Base-by-base conservation (phyloP, 495 filamentous ascomycete species). In the Usnea hakonensis region DNA sequence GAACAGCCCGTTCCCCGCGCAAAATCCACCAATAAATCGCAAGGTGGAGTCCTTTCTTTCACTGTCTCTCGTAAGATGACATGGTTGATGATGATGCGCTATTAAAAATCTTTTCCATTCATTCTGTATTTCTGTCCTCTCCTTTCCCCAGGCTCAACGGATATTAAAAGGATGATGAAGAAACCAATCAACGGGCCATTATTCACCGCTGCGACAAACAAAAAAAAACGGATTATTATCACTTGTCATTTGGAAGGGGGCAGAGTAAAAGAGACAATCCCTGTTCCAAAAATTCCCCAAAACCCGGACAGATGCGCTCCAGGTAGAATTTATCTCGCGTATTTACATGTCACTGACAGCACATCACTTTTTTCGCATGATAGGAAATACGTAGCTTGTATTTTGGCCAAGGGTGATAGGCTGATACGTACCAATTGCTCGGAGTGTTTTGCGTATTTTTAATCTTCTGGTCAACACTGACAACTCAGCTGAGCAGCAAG, bases 281-380 rank as follows among this genome's bases (percentile, higher is more conserved):
- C 21, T 41, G 17, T 50, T 9, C 23, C 23, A n/a, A 38, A 40
- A 40, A 38, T 26, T 8, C 38, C 4, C 23, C 23, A n/a, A 38
- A 40, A 40, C 28, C n/a, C 26, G 58, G 58, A 54, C 58, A 61
- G 46, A 61, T 54, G 58, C 58, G 58, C 58, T 48, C 58, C 58
- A 61, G 26, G 35, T 48, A 59, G 40, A 30, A 21, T 28, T 32
- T 32, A 48, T 55, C 59, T 61, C 50, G 59, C 59, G 21, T 61
- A 55, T 23, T 1, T 0, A 32, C 48, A 52, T 52, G 14, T 6
- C 6, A 36, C 5, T 52, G 58, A 53, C 59, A 61, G 37, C 59
- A 33, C 59, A 61, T 61, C 48, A 55, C 19, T 13, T 19, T 10
- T 36, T 36, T 36, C 53, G 59, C 50, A 55, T 53, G 14, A 26